phyloP scores from a whole-genome alignment of 805 yeast species.

The Cyberlindnera amylophila region DNA sequence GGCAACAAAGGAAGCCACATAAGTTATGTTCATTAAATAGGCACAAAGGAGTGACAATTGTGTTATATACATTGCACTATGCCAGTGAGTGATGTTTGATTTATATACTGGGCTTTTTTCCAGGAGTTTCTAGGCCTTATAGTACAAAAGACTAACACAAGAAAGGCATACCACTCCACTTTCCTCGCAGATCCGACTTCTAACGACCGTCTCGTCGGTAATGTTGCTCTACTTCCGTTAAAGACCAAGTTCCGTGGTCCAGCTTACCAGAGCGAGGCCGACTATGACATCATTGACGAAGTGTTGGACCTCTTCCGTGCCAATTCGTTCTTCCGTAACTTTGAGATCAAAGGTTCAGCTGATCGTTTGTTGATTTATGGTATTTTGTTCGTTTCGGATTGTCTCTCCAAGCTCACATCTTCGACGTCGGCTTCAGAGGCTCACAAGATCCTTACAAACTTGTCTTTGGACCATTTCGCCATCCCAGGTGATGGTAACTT shows the following conservation, averaged over 20 bases:
- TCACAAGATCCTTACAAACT: slow-evolving; percentile 65
- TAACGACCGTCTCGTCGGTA: slow-evolving; percentile 60
- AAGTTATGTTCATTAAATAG: too few relatives aligned
- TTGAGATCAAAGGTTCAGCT: slow-evolving; percentile 93
- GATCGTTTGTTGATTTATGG: slow-evolving; percentile 94
- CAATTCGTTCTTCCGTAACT: slow-evolving; percentile 93
- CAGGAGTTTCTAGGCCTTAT: too few relatives aligned
- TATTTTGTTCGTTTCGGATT: slow-evolving; percentile 81
- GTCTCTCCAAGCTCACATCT: slow-evolving; percentile 59
- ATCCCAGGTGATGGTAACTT: slow-evolving; percentile 95
- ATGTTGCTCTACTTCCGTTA: slow-evolving; percentile 80
- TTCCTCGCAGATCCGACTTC: slow-evolving; percentile 60
- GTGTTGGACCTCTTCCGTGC: slow-evolving; percentile 88
- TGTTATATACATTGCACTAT: too few relatives aligned
- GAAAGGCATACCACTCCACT: slow-evolving; percentile 73
- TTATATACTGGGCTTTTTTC: too few relatives aligned
- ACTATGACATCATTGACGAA: slow-evolving; percentile 91
- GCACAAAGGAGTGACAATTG: too few relatives aligned
- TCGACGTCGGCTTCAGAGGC: slow-evolving; percentile 56
- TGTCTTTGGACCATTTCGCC: slow-evolving; percentile 82
- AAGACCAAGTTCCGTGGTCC: slow-evolving; percentile 88
- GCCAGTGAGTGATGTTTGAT: too few relatives aligned
- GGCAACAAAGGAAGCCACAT: too few relatives aligned
- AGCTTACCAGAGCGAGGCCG: slow-evolving; percentile 69
- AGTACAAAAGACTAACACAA: slow-evolving; percentile 8